Conservation (phyloP, 306 rosid species). For the Gastrolobium villosum region DNA sequence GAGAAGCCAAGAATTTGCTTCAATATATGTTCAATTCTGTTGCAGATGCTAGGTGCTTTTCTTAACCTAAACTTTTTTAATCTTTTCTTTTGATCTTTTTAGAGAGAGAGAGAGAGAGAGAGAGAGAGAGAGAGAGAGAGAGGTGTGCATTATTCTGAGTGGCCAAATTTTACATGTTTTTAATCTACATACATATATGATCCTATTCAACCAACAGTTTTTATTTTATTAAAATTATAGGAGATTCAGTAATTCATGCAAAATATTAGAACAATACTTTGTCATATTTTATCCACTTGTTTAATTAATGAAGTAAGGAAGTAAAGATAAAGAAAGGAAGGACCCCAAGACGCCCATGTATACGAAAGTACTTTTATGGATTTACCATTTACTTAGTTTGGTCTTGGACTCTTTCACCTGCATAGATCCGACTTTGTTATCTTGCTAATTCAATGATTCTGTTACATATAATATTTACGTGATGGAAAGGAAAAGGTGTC, state of each 20-base stretch:
- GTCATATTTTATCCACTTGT: not conserved
- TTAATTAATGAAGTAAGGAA: constrained; percentile 17
- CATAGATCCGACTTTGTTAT: not conserved
- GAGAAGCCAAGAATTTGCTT: constrained; percentile 92
- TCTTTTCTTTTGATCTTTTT: not conserved
- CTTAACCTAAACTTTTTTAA: constrained; percentile 32
- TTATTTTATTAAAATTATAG: constrained; percentile 2
- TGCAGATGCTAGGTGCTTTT: constrained; percentile 82
- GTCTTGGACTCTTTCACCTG: constrained; percentile 20
- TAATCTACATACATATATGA: constrained; percentile 5
- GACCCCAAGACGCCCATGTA: constrained; percentile 12
- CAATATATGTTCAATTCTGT: constrained; percentile 91
- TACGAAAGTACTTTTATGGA: not conserved
- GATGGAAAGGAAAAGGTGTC: constrained; percentile 1
- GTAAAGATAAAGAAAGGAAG: not conserved
- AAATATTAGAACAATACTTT: constrained; percentile 13
- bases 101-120: too few species aligned
- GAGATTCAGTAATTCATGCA: constrained; percentile 11
- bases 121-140: not conserved
- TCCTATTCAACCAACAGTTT: constrained; percentile 18
- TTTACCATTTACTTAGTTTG: constrained; percentile 4
- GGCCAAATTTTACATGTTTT: constrained; percentile 18
- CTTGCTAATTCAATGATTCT: constrained; percentile 23
- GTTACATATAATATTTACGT: not conserved
- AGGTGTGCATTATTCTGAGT: not conserved